phyloP scores from a whole-genome alignment of 768 basidiomycete species.

The Leucosporidium yakuticum region DNA sequence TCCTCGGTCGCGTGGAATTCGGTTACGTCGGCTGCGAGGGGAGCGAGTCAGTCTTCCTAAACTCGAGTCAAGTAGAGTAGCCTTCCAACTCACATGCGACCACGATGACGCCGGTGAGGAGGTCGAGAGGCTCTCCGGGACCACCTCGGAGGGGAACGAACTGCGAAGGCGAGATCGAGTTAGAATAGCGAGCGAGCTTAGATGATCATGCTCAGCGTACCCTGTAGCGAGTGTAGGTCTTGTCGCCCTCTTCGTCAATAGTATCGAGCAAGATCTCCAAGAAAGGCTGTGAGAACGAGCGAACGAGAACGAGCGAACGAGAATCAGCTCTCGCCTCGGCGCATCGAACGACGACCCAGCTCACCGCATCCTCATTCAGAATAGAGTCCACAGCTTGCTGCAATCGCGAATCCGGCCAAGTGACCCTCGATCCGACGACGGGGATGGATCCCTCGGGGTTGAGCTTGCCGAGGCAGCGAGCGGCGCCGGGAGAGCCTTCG shows the following conservation, averaged over 20 bases:
- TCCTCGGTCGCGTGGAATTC: slow-evolving; percentile 21
- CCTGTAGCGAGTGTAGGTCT: background rate
- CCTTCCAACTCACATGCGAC: background rate
- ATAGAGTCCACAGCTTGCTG: background rate
- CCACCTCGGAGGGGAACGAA: background rate
- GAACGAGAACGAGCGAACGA: too few species aligned
- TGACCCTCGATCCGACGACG: too few species aligned
- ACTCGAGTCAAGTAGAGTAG: too few species aligned
- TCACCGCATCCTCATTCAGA: background rate
- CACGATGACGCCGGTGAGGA: background rate
- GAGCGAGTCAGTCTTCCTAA: too few species aligned
- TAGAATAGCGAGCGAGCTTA: background rate
- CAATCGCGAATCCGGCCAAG: background rate
- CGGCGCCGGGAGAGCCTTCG: slow-evolving; percentile 8
- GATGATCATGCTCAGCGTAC: background rate
- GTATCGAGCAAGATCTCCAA: too few species aligned
- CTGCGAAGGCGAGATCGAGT: background rate
- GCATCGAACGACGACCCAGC: background rate
- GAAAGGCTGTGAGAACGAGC: too few species aligned
- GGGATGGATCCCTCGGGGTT: background rate
- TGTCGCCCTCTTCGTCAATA: background rate
- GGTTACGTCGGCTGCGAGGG: slow-evolving; percentile 18
- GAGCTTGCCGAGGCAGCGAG: background rate
- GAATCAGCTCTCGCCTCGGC: background rate
- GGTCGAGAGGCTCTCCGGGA: background rate